These are phyloP conservation scores for Triangularia verruculosa DNA, from an alignment of 2,329 filamentous ascomycete species.

Conservation along the genomic window DNA sequence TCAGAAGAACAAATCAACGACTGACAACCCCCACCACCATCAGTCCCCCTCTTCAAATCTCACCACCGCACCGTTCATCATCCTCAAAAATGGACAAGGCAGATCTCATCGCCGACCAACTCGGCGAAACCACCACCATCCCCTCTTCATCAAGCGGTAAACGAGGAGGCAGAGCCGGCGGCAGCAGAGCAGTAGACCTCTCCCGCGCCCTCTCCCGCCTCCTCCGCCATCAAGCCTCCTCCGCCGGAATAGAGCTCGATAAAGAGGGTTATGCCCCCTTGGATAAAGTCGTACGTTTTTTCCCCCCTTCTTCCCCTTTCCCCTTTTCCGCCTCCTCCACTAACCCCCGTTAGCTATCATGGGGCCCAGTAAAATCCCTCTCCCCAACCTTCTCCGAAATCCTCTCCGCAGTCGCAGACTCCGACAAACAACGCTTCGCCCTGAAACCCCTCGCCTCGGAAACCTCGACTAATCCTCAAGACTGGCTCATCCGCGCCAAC, in stretches of 20 bases:
- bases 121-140: neutral
- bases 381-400: conserved; percentile 75
- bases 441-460: conserved; percentile 54
- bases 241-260: conserved; percentile 56
- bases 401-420: conserved; percentile 63
- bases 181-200: conserved; percentile 42
- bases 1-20: neutral
- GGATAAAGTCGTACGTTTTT: conserved; percentile 54
- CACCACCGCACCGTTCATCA: neutral
- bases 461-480: conserved; percentile 48
- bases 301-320: neutral
- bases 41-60: neutral
- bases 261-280: conserved; percentile 57
- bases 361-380: conserved; percentile 61
- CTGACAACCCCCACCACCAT: neutral
- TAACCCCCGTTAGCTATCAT: conserved; percentile 44
- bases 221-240: conserved; percentile 54
- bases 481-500: conserved; percentile 89
- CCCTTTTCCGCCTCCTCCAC: neutral
- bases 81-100: neutral
- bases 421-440: conserved; percentile 89
- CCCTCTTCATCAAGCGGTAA: conserved; percentile 20
- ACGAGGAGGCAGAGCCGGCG: conserved; percentile 21
- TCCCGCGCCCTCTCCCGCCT: conserved; percentile 54
- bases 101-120: neutral